Evolutionary conservation across 441 rosid species (phyloP).

Genomic region (Arabidopsis hybrid): DNA sequence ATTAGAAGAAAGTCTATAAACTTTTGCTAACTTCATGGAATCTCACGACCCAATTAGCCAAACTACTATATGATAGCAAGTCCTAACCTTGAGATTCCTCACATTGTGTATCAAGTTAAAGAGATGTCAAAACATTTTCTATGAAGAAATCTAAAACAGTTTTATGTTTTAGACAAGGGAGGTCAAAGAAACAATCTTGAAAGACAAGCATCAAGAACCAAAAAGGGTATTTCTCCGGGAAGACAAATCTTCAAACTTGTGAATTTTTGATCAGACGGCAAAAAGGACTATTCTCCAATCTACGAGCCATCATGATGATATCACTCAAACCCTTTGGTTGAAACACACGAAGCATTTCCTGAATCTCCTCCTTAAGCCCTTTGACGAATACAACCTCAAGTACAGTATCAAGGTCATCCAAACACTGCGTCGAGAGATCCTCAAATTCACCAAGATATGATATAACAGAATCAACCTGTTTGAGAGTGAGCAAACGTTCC

Average conservation of each 20-base stretch:
- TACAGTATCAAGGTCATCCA: not conserved
- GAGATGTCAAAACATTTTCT: not conserved
- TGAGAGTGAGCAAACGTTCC: constrained; percentile 9
- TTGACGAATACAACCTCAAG: not conserved
- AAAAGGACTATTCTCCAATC: constrained; percentile 27
- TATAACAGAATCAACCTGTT: constrained; percentile 25
- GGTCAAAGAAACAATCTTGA: not conserved
- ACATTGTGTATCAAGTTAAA: not conserved
- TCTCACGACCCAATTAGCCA: not conserved
- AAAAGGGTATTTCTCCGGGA: not conserved
- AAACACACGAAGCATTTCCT: constrained; percentile 14
- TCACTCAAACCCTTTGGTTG: constrained; percentile 7
- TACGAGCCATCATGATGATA: constrained; percentile 15
- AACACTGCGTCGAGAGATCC: constrained; percentile 16
- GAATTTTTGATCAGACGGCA: not conserved
- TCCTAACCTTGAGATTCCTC: not conserved
- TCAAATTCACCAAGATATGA: constrained; percentile 28
- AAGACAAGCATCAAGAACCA: not conserved
- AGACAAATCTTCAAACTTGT: not conserved
- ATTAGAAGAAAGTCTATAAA: constrained; percentile 20
- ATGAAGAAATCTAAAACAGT: too few relatives aligned
- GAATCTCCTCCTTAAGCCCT: constrained; percentile 28
- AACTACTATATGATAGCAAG: constrained; percentile 6
- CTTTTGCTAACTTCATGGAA: not conserved
- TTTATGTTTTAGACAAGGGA: too few relatives aligned